These are phyloP conservation scores for Aureobasidium sp. DNA, from an alignment of 2,329 filamentous ascomycete genomes.

Conservation along the genomic window DNA sequence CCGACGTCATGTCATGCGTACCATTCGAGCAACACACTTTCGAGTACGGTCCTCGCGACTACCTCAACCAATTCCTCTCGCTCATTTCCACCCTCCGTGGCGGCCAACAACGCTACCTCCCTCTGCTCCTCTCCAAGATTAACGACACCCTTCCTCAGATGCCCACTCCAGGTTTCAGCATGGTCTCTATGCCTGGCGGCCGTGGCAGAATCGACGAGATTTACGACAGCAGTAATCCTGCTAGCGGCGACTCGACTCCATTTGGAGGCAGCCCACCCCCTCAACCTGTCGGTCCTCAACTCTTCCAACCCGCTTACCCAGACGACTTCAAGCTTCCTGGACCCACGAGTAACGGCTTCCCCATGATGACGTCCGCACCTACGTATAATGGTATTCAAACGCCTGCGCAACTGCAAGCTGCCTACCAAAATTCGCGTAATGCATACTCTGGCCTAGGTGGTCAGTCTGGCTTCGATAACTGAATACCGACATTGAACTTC, in stretches of 20 bases:
- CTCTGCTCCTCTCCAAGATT: slow-evolving; percentile 68
- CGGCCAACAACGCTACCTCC: slow-evolving; percentile 68
- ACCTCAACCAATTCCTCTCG: slow-evolving; percentile 61
- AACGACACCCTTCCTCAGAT: slow-evolving; percentile 44
- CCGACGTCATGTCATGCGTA: slow-evolving; percentile 61
- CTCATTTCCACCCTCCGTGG: slow-evolving; percentile 64
- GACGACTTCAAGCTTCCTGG: slow-evolving; percentile 14
- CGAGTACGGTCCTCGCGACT: slow-evolving; percentile 61
- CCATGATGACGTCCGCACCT: slow-evolving; percentile 5
- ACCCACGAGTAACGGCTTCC: slow-evolving; percentile 9
- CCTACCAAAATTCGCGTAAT: slow-evolving; percentile 5
- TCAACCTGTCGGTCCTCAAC: not conserved
- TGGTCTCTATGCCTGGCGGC: slow-evolving; percentile 22
- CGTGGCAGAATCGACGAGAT: slow-evolving; percentile 23
- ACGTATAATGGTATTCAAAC: not conserved
- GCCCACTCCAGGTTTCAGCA: slow-evolving; percentile 22
- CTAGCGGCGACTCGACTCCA: slow-evolving; percentile 21
- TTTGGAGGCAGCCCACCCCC: slow-evolving; percentile 15
- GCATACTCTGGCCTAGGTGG: slow-evolving; percentile 3
- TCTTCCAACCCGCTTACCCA: not conserved
- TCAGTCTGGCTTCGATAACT: slow-evolving; percentile 11
- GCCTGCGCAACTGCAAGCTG: slow-evolving; percentile 1
- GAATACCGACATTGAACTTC: slow-evolving; percentile 1
- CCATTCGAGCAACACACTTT: slow-evolving; percentile 52
- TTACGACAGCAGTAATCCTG: slow-evolving; percentile 27